These are phyloP conservation scores for Lagenidium sp. DNA, from an alignment of 352 stramenopile genomes.

Conservation along the genomic window DNA sequence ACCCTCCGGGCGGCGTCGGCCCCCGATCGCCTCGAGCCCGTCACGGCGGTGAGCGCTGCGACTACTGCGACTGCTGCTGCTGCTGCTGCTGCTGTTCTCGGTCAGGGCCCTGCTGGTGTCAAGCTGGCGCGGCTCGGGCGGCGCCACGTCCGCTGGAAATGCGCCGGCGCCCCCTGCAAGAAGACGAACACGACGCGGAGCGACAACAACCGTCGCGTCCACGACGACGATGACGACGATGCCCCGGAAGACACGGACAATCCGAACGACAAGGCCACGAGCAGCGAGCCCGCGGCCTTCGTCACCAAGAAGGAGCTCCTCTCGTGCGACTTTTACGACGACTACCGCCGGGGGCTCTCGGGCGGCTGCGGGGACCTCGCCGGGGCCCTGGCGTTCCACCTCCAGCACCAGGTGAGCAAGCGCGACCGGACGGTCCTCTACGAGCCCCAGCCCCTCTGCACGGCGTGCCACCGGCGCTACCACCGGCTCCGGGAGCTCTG, in stretches of 20 bases:
- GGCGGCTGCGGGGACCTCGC: constrained; percentile 29
- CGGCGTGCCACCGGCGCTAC: constrained; percentile 31
- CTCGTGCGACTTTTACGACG: constrained; percentile 58
- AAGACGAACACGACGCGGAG: no score
- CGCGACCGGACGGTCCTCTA: constrained; percentile 44
- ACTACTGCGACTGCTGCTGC: no score
- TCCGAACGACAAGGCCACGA: no score
- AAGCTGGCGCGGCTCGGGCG: no score
- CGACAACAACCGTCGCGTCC: constrained; percentile 8
- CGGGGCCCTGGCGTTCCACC: constrained; percentile 32
- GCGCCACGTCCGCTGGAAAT: no score
- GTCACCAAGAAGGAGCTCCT: constrained; percentile 59
- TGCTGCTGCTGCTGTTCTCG: no score
- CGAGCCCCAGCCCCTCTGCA: constrained; percentile 43
- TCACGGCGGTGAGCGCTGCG: not conserved
- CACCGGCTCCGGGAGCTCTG: constrained; percentile 25
- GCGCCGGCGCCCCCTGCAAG: no score
- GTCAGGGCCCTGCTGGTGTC: no score
- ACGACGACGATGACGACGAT: not conserved
- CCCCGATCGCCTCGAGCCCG: constrained; percentile 25
- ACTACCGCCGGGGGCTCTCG: constrained; percentile 34
- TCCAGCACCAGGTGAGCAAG: constrained; percentile 45
- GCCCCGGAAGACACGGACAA: constrained; percentile 1
- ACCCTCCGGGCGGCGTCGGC: constrained; percentile 32
- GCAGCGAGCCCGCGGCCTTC: no score